Evolutionary conservation across 2,329 filamentous ascomycete species (phyloP), one percentile per base, ranked within the genome.

Genomic region (Monilinia laxa): DNA sequence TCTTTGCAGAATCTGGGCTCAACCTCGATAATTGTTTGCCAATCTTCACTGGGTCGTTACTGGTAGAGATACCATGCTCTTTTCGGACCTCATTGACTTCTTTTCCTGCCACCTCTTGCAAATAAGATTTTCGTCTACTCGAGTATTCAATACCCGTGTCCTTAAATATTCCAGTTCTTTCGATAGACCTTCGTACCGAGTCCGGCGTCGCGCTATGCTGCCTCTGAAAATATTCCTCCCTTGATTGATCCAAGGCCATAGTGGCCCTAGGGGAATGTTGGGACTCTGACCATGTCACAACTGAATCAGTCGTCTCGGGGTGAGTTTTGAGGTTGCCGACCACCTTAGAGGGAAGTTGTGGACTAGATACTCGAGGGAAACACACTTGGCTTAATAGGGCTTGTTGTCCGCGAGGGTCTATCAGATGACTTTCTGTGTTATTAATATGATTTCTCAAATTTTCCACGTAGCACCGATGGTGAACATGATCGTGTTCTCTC

Each of bases 231-330:
- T 25, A 20, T 42, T 35, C 14, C 7, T 65, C 45, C 4, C 23
- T 64, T 20, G 47, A 56, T 52, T 23, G 55, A 25, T 40, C 28
- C 20, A 62, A 64, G 6, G 25, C n/a, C 31, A 18, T 18, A 47
- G 25, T 67, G 58, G 7, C 55, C 28, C 64, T 49, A 12, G 71
- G 68, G 25, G 69, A 71, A 28, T 67, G 25, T 66, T 74, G 70
- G 4, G 69, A 71, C 35, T 75, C 73, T 7, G 74, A 75, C 74
- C 74, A 75, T 18, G 68, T 71, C 5, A 74, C 54, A 55, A 62
- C 70, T 25, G 70, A 73, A 20, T 68, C 71, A 23, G 67, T 67
- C 56, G 67, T 52, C 6, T 65, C 67, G 11, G 70, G 71, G 14
- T 47, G 31, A 49, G 20, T 59, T 23, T 68, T 69, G 28, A 18